Base-by-base conservation (phyloP, 352 stramenopile genomes). In the Thraustotheca clavata region DNA sequence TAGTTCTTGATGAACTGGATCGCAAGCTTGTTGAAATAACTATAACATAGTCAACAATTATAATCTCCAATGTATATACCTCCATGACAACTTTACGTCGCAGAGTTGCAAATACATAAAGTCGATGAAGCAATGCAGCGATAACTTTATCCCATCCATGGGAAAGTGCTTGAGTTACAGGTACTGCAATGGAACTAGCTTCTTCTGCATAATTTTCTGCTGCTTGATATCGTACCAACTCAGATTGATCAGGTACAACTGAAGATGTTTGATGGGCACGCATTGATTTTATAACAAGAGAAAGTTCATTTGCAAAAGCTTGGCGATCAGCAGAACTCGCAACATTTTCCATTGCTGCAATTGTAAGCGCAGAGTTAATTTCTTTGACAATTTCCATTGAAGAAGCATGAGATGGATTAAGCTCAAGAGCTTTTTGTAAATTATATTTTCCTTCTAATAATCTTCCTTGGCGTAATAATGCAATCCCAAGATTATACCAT, bases 301-400 rank as follows among this genome's bases (percentile, higher is more conserved):
- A 65, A 1, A 65, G n/a, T 3, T 65, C 35, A 26, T 65, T 65
- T 8, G 57, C 57, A 54, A 65, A 65, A 2, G 20, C 57, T 26
- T 65, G 57, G 3, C 18, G 27, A 18, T 50, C 57, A 9, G n/a
- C 8, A 26, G 33, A 16, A 20, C n/a, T 11, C 14, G 38, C 41
- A 0, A 54, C 27, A 11, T 40, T 41, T 12, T 52, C 33, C 7
- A n/a, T 18, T 24, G 55, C 34, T 6, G 31, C 55, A 12, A 24
- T 34, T n/a, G 20, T 4, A 22, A 46, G 39, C 22, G 3, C 20
- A 27, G 7, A n/a, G 9, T 62, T 20, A 12, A 62, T 31, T 7
- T 62, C 55, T 26, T 12, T 41, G 34, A 62, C 26, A 18, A 39
- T 39, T 33, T 14, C 29, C 9, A 18, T 16, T 3, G 35, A 31